Evolutionary conservation across 1,139 yeast genomes (phyloP).

Genomic region (Yamadazyma mexicana): DNA sequence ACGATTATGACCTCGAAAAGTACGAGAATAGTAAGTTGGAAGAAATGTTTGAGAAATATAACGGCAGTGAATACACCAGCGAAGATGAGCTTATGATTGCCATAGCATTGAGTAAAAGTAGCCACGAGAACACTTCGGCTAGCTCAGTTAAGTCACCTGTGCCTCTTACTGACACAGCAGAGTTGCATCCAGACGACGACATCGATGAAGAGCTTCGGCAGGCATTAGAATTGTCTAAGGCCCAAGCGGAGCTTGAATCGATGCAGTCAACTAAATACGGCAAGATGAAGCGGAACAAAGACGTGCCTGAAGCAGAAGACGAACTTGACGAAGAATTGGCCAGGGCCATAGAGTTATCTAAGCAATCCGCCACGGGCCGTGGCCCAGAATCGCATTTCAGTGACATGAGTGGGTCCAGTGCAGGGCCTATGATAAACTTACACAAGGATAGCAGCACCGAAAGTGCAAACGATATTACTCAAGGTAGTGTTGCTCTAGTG

Average conservation of each 20-base stretch:
- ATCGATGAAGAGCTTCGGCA: conserved; percentile 20
- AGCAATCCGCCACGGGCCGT: conserved; percentile 5
- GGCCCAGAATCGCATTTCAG: no score
- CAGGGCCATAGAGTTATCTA: conserved; percentile 24
- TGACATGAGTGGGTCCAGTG: no score
- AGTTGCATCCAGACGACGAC: conserved; percentile 21
- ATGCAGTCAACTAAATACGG: not conserved
- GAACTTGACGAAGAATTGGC: conserved; percentile 15
- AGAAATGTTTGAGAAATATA: conserved; percentile 42
- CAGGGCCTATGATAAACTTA: no score
- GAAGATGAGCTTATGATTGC: conserved; percentile 52
- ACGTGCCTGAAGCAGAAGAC: not conserved
- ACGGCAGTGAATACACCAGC: conserved; percentile 38
- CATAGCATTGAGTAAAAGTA: conserved; percentile 51
- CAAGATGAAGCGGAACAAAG: not conserved
- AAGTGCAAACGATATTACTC: no score
- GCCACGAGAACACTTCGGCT: conserved; percentile 11
- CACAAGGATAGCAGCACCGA: no score
- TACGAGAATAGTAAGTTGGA: conserved; percentile 20
- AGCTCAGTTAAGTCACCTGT: not conserved
- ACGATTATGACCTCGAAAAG: conserved; percentile 35
- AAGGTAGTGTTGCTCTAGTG: no score
- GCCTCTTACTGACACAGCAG: no score
- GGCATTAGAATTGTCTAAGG: conserved; percentile 33
- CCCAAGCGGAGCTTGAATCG: not conserved